Evolutionary conservation across 2,329 filamentous ascomycete species (phyloP).

Genomic region (Trichophyton benhamiae): DNA sequence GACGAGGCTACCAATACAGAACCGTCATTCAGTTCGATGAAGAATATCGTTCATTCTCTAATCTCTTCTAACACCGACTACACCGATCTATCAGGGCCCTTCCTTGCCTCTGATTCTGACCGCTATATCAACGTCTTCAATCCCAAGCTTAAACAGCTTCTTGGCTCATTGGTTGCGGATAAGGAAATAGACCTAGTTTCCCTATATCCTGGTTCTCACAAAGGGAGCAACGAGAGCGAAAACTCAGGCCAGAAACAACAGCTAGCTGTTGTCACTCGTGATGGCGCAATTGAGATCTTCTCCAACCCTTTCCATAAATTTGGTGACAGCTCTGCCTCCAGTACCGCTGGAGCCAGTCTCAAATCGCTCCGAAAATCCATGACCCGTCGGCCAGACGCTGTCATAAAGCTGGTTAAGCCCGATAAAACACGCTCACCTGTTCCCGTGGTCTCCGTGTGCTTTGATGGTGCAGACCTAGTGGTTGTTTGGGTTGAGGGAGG

Average conservation of each 20-base stretch:
- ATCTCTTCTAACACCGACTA: conserved; percentile 27
- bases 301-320: conserved; percentile 34
- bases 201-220: conserved; percentile 21
- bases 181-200: conserved; percentile 33
- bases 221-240: conserved; percentile 11
- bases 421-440: conserved; percentile 30
- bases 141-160: conserved; percentile 30
- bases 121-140: conserved; percentile 42
- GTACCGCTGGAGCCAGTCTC: conserved; percentile 27
- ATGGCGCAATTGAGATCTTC: conserved; percentile 40
- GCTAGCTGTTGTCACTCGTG: conserved; percentile 36
- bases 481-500: conserved; percentile 40
- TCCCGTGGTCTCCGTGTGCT: conserved; percentile 32
- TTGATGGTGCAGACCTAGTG: conserved; percentile 36
- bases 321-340: conserved; percentile 16
- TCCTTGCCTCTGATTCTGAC: conserved; percentile 39
- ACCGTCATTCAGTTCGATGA: conserved; percentile 37
- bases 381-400: conserved; percentile 34
- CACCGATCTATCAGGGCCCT: conserved; percentile 25
- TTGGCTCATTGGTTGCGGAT: conserved; percentile 38
- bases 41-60: conserved; percentile 37
- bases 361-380: conserved; percentile 36
- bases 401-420: conserved; percentile 34
- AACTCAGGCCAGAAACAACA: conserved; percentile 26
- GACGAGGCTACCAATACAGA: conserved; percentile 27